Conservation (phyloP, 2,329 filamentous ascomycete genomes). For the Zasmidium angulare region DNA sequence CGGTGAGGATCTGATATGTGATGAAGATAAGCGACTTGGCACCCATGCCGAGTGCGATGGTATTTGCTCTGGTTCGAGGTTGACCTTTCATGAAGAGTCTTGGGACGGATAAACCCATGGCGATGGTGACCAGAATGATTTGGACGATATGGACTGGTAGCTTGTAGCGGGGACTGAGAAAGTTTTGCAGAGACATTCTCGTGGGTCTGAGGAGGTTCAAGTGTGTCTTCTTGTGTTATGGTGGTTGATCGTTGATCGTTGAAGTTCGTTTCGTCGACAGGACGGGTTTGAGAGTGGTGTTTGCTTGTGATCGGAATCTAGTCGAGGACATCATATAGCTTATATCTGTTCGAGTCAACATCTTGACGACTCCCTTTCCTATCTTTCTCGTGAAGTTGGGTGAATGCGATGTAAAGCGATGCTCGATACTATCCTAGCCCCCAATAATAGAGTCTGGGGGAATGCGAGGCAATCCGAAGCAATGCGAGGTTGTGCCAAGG, state of each 20-base stretch:
- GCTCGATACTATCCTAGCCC: background rate
- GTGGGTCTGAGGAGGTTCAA: background rate
- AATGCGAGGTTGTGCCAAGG: background rate
- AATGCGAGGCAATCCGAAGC: background rate
- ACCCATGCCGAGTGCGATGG: slow-evolving; percentile 19
- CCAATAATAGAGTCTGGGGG: background rate
- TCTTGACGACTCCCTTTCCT: background rate
- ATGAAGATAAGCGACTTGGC: slow-evolving; percentile 44
- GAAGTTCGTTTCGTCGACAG: too few relatives aligned
- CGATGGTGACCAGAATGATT: slow-evolving; percentile 14
- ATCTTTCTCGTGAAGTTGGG: background rate
- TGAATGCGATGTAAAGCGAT: background rate
- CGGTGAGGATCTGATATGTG: slow-evolving; percentile 42
- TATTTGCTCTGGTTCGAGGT: slow-evolving; percentile 18
- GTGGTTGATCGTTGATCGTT: background rate
- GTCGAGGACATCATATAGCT: background rate
- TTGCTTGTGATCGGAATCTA: background rate
- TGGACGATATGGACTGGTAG: slow-evolving; percentile 17
- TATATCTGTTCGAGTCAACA: background rate
- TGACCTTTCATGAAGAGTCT: slow-evolving; percentile 19
- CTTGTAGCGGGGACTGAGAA: slow-evolving; percentile 16
- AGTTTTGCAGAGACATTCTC: slow-evolving; percentile 9
- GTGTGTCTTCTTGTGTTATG: background rate
- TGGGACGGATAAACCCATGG: slow-evolving; percentile 14
- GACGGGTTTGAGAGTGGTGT: too few relatives aligned